Evolutionary conservation across 2,329 filamentous ascomycete species (phyloP).

Genomic region (Apiospora aurea): DNA sequence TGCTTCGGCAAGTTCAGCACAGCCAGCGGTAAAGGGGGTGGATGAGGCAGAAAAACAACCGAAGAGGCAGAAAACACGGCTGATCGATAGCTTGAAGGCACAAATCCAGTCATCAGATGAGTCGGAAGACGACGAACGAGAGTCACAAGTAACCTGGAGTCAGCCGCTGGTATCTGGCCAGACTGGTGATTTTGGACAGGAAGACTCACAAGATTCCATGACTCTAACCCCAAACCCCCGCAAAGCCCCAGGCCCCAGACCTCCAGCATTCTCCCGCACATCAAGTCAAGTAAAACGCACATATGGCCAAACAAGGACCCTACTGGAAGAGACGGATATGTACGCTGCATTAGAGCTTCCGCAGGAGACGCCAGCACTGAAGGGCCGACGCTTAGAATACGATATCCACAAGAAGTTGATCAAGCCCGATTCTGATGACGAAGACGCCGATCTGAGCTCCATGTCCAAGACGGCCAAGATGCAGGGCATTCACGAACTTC

Average conservation of each 20-base stretch:
- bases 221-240: slow-evolving; percentile 32
- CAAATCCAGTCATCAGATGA: slow-evolving; percentile 36
- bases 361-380: slow-evolving; percentile 35
- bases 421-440: slow-evolving; percentile 43
- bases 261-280: slow-evolving; percentile 37
- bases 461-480: slow-evolving; percentile 56
- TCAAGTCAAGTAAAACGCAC: slow-evolving; percentile 42
- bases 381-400: slow-evolving; percentile 42
- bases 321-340: slow-evolving; percentile 40
- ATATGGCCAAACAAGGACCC: slow-evolving; percentile 41
- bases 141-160: slow-evolving; percentile 31
- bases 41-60: slow-evolving; percentile 21
- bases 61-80: slow-evolving; percentile 37
- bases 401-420: slow-evolving; percentile 36
- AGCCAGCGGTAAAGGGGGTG: slow-evolving; percentile 23
- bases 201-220: slow-evolving; percentile 38
- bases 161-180: slow-evolving; percentile 33
- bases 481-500: slow-evolving; percentile 69
- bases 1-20: slow-evolving; percentile 13
- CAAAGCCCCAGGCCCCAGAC: slow-evolving; percentile 28
- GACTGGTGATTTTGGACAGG: slow-evolving; percentile 31
- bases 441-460: slow-evolving; percentile 51
- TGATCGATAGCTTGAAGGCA: slow-evolving; percentile 41
- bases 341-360: slow-evolving; percentile 40
- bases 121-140: slow-evolving; percentile 28